These are phyloP conservation scores for Kwoniella sp. DNA, from an alignment of 768 basidiomycete species.

Conservation along the genomic window DNA sequence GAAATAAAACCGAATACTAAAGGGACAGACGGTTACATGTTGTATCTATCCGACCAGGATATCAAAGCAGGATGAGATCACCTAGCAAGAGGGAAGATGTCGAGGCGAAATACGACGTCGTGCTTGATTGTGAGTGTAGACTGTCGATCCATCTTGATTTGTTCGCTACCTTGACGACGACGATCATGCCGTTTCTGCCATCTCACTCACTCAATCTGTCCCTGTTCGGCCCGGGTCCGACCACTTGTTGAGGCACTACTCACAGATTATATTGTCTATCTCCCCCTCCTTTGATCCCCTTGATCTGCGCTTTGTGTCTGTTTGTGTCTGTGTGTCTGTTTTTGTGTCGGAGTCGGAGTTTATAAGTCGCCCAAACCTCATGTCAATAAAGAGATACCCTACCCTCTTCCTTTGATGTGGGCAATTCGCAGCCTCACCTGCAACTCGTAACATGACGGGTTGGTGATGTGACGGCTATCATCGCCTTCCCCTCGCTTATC, in stretches of 20 bases:
- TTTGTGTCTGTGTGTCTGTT: background rate
- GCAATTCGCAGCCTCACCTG: background rate
- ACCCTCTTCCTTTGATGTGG: background rate
- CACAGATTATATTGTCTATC: background rate
- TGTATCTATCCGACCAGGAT: slow-evolving; percentile 2
- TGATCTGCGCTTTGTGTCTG: background rate
- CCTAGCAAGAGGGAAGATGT: slow-evolving; percentile 43
- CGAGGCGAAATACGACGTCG: slow-evolving; percentile 54
- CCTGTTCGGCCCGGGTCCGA: background rate
- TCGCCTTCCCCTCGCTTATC: background rate
- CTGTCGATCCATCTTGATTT: background rate
- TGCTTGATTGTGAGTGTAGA: slow-evolving; percentile 50
- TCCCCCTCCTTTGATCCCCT: background rate
- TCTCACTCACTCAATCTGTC: background rate
- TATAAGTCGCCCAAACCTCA: slow-evolving; percentile 1
- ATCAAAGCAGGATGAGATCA: slow-evolving; percentile 13
- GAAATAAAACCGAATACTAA: background rate
- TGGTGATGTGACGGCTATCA: background rate
- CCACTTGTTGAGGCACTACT: background rate
- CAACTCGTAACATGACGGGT: background rate
- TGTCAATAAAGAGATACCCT: background rate
- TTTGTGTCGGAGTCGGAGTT: background rate
- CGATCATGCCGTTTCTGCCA: background rate
- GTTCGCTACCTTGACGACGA: background rate
- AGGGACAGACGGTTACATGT: background rate